Conservation (phyloP, 2,329 filamentous ascomycete species). For the Dothiorella sarmentorum region DNA sequence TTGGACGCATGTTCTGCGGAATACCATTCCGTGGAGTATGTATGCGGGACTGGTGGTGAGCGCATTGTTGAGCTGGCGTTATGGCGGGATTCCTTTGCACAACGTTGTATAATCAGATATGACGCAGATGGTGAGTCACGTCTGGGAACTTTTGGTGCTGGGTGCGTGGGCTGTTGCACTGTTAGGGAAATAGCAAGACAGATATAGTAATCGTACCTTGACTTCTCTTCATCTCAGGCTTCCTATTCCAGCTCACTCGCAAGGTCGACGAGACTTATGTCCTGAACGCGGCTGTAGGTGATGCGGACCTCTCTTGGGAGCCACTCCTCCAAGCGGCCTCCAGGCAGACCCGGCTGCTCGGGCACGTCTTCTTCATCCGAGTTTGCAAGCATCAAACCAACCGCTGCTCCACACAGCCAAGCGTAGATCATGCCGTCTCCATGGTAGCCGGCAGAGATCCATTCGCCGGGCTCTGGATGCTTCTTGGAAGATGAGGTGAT, state of each 20-base stretch:
- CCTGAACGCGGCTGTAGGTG: slow-evolving; percentile 1
- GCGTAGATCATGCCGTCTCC: slow-evolving; percentile 24
- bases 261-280: not conserved
- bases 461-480: slow-evolving; percentile 21
- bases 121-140: no score
- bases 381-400: slow-evolving; percentile 4
- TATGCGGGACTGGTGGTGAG: not conserved
- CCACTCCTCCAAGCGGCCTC: not conserved
- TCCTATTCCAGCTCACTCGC: slow-evolving; percentile 3
- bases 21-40: not conserved
- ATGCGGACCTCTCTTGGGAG: slow-evolving; percentile 7
- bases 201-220: no score
- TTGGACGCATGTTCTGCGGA: not conserved
- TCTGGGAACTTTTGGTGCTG: no score
- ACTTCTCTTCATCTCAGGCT: no score
- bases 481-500: slow-evolving; percentile 23
- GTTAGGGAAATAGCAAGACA: no score
- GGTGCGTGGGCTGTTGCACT: no score
- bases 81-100: no score
- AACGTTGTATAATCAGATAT: no score
- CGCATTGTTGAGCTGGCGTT: not conserved
- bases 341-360: not conserved
- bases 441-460: slow-evolving; percentile 24
- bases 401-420: slow-evolving; percentile 6
- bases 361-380: slow-evolving; percentile 1